Evolutionary conservation across 805 yeast species (phyloP), one percentile per base, ranked within the genome.

Genomic region (Nakazawaea sp.): DNA sequence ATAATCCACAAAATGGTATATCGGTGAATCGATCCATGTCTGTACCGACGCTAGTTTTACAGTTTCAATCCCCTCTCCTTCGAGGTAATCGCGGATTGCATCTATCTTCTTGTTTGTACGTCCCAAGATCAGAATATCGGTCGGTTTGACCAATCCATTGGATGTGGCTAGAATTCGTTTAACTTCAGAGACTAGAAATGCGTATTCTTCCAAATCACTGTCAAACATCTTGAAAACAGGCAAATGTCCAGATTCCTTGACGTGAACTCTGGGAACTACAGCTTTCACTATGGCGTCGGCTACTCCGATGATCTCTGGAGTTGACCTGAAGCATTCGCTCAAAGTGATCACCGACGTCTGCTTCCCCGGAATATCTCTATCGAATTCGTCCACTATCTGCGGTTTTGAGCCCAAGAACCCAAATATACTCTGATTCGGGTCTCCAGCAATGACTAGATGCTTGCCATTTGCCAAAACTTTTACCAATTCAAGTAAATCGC

Each of bases 391-490:
- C 10, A 69, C 52, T 3, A 62, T 56, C 3, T 51, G 35, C 1
- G 63, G 61, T 30, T 63, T 60, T 0, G 79, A 63, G 0, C 86
- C 85, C 28, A 81, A 50, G 50, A 83, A 83, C 20, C 66, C 77
- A 51, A 79, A 83, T 20, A 83, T 78, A 36, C 82, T 68, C 55
- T 83, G 90, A 50, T 75, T 66, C 1, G 77, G 72, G 55, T 83
- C 90, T 1, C 89, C 89, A 4, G 87, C 81, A 15, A 82, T 53
- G 2, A 80, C 69, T 25, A 83, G 48, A 51, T 82, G 88, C 36
- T 72, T 66, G 2, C 48, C 46, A 6, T 41, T 41, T 0, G 65
- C 44, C 2, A 73, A 56, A 1, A 62, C 50, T 4, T 53, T 49
- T 4, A 79, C 56, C 2, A 81, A 51, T 15, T 64, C 62, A 18